Base-by-base conservation (phyloP, 345 rosid species). In the Eucalyptus cloeziana region DNA sequence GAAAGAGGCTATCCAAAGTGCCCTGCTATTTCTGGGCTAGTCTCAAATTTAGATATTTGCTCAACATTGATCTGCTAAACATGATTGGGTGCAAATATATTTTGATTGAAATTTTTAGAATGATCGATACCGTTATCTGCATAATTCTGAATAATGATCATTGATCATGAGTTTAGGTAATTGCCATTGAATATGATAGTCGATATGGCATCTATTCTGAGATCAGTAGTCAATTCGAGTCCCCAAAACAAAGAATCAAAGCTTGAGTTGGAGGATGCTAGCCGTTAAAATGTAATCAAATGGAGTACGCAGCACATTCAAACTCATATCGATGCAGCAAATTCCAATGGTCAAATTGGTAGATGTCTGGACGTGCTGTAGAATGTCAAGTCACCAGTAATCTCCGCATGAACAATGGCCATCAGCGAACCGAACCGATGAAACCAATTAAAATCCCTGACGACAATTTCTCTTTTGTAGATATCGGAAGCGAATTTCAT, bases 401-500 rank as follows among this genome's bases (percentile, higher is more conserved):
- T 91, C 93, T 90, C 90, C 22, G 51, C 92, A 91, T n/a, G 90
- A 93, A 80, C 95, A 90, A 21, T 45, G 45, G 51, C 91, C 93
- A 69, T 88, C 43, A 25, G 54, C 86, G 44, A 92, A 93, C 88
- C 10, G 24, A 56, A 56, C 30, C 0, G 62, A 91, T 91, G 94
- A 89, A 92, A 90, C 85, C 92, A 86, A 81, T 90, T 90, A 51
- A 92, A 64, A 86, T 90, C 91, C 88, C 92, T 90, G 21, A 93
- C 88, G 60, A 89, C 49, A 30, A 94, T 91, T 81, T 89, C 91
- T 51, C 92, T 85, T 15, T 69, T 17, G 60, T 88, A 91, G 89
- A 89, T 89, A 87, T 88, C 89, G 5, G 94, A 94, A 90, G 92
- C 93, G 64, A 91, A 86, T 81, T 92, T 92, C 92, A 91, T 90